phyloP scores from a whole-genome alignment of 208 protist species.

The Acanthamoeba castellanii region DNA sequence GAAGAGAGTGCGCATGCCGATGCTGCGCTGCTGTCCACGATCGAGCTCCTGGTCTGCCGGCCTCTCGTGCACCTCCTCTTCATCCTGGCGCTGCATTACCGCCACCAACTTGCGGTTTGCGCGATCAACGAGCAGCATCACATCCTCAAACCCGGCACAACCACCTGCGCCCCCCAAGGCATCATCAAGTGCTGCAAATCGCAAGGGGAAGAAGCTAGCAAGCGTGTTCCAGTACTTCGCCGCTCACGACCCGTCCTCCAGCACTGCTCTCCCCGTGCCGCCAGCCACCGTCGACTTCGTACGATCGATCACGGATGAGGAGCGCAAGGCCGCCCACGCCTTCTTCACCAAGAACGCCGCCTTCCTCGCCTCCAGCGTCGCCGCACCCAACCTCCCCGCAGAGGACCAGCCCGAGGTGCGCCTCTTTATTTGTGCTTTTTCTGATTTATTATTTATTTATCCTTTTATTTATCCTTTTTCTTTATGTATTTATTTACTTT shows the following conservation, averaged over 20 bases:
- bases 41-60: too few species aligned
- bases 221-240: background rate
- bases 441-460: background rate
- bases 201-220: background rate
- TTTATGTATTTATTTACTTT: too few species aligned
- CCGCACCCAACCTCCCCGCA: background rate
- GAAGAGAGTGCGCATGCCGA: too few species aligned
- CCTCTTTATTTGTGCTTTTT: background rate
- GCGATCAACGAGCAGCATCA: too few species aligned
- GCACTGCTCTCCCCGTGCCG: background rate
- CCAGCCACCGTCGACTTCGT: slow-evolving; percentile 1
- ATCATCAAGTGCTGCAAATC: background rate
- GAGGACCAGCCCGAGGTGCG: background rate
- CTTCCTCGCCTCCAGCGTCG: slow-evolving; percentile 23
- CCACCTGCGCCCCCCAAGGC: background rate
- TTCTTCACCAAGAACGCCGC: background rate
- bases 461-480: background rate
- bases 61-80: too few species aligned
- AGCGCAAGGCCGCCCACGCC: background rate
- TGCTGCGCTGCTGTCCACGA: too few species aligned
- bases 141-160: too few species aligned
- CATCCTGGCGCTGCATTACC: too few species aligned
- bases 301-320: slow-evolving; percentile 12
- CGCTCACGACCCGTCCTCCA: background rate
- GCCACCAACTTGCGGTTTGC: too few species aligned